phyloP scores from a whole-genome alignment of 2,329 filamentous ascomycete genomes.

The Pestalotiopsis sp. region DNA sequence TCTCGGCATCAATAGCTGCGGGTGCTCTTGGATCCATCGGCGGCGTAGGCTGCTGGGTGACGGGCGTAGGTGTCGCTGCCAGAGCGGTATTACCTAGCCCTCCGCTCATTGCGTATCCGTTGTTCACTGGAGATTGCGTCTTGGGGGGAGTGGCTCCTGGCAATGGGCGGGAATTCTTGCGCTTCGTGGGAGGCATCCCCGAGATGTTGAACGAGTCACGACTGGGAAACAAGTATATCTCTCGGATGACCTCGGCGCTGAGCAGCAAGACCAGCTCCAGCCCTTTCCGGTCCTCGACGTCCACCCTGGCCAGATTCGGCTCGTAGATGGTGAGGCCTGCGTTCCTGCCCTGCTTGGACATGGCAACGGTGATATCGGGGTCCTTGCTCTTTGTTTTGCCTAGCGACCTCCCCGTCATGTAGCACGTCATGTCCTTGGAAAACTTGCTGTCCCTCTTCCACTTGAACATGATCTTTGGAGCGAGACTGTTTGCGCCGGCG shows the following conservation, averaged over 20 bases:
- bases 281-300: conserved; percentile 92
- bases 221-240: conserved; percentile 65
- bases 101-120: conserved; percentile 41
- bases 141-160: conserved; percentile 26
- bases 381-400: conserved; percentile 81
- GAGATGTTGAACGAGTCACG: conserved; percentile 79
- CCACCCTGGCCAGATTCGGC: conserved; percentile 85
- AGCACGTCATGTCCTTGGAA: conserved; percentile 86
- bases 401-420: conserved; percentile 77
- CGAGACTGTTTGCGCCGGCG: conserved; percentile 46
- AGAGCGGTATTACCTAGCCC: conserved; percentile 45
- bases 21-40: conserved; percentile 33
- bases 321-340: conserved; percentile 81
- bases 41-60: conserved; percentile 26
- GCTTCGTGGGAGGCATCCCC: conserved; percentile 38
- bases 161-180: conserved; percentile 48
- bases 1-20: conserved; percentile 71
- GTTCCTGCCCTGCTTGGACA: conserved; percentile 75
- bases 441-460: conserved; percentile 90
- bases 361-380: conserved; percentile 91
- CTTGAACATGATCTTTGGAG: conserved; percentile 79
- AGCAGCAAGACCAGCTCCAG: conserved; percentile 79
- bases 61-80: conserved; percentile 34
- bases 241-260: conserved; percentile 65
- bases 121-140: conserved; percentile 21